Conservation (phyloP, 495 filamentous ascomycete species). For the Xylaria bambusicola region DNA sequence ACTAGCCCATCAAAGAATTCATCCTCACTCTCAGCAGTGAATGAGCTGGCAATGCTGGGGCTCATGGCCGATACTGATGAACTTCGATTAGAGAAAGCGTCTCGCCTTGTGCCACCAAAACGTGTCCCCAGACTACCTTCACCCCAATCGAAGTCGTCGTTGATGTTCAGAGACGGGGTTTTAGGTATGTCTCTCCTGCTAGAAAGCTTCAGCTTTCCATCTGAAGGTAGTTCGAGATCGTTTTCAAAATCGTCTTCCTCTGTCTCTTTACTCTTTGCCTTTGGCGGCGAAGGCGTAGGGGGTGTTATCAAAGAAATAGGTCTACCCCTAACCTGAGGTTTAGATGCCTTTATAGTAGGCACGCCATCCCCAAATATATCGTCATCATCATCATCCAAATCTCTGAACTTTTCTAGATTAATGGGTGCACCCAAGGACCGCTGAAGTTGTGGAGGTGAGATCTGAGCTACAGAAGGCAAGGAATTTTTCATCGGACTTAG, state of each 20-base stretch:
- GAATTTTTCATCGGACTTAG: conserved; percentile 45
- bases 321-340: conserved; percentile 55
- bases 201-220: conserved; percentile 62
- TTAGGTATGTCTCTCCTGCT: conserved; percentile 59
- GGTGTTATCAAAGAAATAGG: conserved; percentile 58
- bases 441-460: conserved; percentile 19
- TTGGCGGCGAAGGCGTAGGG: conserved; percentile 47
- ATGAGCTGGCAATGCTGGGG: conserved; percentile 84
- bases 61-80: conserved; percentile 87
- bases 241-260: conserved; percentile 70
- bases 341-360: conserved; percentile 69
- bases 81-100: conserved; percentile 73
- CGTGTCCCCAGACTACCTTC: conserved; percentile 89
- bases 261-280: conserved; percentile 26
- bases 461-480: conserved; percentile 19
- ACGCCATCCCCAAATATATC: conserved; percentile 62
- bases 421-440: conserved; percentile 36
- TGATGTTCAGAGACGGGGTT: conserved; percentile 53
- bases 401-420: conserved; percentile 62
- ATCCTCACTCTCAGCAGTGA: conserved; percentile 93
- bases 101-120: conserved; percentile 79
- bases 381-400: conserved; percentile 59
- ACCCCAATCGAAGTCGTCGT: conserved; percentile 89
- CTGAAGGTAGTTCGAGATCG: conserved; percentile 72
- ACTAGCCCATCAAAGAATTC: conserved; percentile 84